These are phyloP conservation scores for Cochlearia excelsa DNA, from an alignment of 345 rosid genomes.

Conservation along the genomic window DNA sequence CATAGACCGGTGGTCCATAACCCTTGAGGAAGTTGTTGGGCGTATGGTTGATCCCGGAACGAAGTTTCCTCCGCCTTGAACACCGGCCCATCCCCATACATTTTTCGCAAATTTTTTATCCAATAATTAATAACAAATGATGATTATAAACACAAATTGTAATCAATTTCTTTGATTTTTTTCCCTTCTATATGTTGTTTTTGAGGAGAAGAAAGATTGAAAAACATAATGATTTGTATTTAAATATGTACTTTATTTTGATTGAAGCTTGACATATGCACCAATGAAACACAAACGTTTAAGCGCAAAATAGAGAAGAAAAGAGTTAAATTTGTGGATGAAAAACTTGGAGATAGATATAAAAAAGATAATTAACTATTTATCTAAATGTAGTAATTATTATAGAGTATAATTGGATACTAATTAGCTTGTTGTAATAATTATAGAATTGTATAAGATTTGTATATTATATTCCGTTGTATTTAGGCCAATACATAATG, in stretches of 20 bases:
- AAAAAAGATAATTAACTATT: constrained; percentile 4
- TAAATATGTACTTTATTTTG: constrained; percentile 9
- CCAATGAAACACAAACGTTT: neutral
- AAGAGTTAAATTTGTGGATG: constrained; percentile 3
- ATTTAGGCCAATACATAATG: no score
- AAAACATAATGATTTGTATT: no score
- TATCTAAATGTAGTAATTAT: constrained; percentile 24
- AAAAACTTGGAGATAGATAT: constrained; percentile 3
- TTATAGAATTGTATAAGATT: neutral
- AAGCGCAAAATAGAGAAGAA: constrained; percentile 4
- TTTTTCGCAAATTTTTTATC: constrained; percentile 7
- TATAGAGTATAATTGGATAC: constrained; percentile 13
- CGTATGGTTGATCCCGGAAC: constrained; percentile 39
- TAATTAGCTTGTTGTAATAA: constrained; percentile 3
- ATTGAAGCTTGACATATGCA: constrained; percentile 23
- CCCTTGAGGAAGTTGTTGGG: constrained; percentile 39
- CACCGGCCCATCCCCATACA: constrained; percentile 39
- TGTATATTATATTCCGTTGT: no score
- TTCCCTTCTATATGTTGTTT: neutral
- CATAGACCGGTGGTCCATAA: constrained; percentile 54
- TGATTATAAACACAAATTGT: neutral
- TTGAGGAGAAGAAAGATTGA: neutral
- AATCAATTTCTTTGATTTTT: constrained; percentile 13
- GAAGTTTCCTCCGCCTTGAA: constrained; percentile 34
- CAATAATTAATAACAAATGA: constrained; percentile 4